Percentiles rank a stretch among this genome's conserved stretches.
These are phyloP conservation scores for Yamadazyma triangularis DNA, from an alignment of 1,139 yeast genomes.

Conservation along the genomic window DNA sequence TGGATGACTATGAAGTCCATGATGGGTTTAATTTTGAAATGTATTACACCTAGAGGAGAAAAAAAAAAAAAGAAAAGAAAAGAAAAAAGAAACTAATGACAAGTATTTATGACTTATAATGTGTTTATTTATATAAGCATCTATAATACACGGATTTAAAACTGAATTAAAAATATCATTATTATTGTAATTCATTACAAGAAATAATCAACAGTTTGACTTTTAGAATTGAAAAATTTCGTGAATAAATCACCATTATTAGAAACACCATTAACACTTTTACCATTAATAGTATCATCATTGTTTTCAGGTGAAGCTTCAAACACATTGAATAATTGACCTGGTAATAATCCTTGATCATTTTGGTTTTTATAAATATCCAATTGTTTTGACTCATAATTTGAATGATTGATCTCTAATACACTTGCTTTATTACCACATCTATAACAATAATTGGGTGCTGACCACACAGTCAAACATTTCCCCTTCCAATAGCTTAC, in stretches of 20 bases:
- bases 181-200: too few relatives aligned
- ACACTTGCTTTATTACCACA: conserved; percentile 97
- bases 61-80: too few relatives aligned
- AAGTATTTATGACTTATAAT: too few relatives aligned
- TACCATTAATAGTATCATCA: conserved; percentile 40
- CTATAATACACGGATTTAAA: too few relatives aligned
- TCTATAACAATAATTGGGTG: conserved; percentile 95
- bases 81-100: too few relatives aligned
- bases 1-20: conserved; percentile 91
- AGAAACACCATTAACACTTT: conserved; percentile 36
- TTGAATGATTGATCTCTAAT: conserved; percentile 56
- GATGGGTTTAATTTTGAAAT: conserved; percentile 85
- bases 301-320: conserved; percentile 93
- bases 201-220: conserved; percentile 66
- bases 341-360: conserved; percentile 29
- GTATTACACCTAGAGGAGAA: conserved; percentile 65
- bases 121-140: too few relatives aligned
- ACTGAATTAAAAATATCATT: too few relatives aligned
- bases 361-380: conserved; percentile 8
- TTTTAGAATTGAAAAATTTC: conserved; percentile 8
- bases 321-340: conserved; percentile 80
- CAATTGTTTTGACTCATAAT: conserved; percentile 15
- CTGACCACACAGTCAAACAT: conserved; percentile 96
- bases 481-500: conserved; percentile 88
- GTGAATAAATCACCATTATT: neutral